Percentiles rank a stretch among this genome's conserved stretches.
Conservation (phyloP, 2,329 filamentous ascomycete genomes). For the Sphaceloma murrayae region DNA sequence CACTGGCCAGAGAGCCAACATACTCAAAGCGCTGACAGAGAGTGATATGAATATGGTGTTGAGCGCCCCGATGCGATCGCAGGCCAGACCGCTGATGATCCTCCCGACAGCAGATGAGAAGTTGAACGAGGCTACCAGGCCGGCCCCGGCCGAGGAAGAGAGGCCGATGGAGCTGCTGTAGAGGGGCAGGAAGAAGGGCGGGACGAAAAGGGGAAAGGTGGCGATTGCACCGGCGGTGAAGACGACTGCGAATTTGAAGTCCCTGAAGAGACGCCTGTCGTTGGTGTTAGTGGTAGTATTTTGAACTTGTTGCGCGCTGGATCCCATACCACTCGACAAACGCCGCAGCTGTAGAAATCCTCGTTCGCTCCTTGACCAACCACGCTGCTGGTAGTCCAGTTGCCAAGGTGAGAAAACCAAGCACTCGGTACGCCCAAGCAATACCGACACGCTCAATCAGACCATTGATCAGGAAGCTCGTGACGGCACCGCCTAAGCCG, state of each 20-base stretch:
- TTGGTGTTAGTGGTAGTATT: background rate
- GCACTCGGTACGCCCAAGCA: conserved; percentile 45
- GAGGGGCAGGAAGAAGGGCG: conserved; percentile 52
- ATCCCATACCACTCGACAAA: conserved; percentile 16
- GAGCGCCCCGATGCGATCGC: conserved; percentile 46
- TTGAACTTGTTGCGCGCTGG: too few relatives aligned
- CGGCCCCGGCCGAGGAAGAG: conserved; percentile 44
- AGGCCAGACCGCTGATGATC: conserved; percentile 44
- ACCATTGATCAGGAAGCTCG: conserved; percentile 3
- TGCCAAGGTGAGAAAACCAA: conserved; percentile 43
- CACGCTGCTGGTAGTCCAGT: conserved; percentile 49
- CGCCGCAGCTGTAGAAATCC: conserved; percentile 18
- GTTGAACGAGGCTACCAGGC: conserved; percentile 52
- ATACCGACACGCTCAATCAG: conserved; percentile 35
- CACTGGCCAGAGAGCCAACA: conserved; percentile 53
- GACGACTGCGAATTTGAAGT: conserved; percentile 43
- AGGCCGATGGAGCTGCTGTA: conserved; percentile 49
- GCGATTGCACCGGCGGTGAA: conserved; percentile 47
- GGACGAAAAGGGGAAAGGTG: conserved; percentile 52
- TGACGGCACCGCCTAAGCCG: conserved; percentile 11
- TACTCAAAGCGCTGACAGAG: conserved; percentile 46
- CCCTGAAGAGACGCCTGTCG: conserved; percentile 43
- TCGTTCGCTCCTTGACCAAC: conserved; percentile 42
- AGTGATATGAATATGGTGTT: conserved; percentile 47
- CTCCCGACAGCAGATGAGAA: conserved; percentile 51